Base-by-base conservation (phyloP, 257 asterid genomes). In the Solanum appendiculatum region DNA sequence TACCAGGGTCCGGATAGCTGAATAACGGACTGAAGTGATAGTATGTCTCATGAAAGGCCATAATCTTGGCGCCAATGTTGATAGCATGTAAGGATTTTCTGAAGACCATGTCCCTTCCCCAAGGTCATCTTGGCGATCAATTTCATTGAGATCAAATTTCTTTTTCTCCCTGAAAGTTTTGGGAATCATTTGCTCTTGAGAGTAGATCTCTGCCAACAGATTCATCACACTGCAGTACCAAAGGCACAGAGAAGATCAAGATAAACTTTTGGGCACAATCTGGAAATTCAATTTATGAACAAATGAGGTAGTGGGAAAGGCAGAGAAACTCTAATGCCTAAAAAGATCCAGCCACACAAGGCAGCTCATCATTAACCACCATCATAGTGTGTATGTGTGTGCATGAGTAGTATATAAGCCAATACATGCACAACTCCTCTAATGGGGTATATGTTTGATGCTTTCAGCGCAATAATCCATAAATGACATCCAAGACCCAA, bases 11-110 rank as follows among this genome's bases (percentile, higher is more conserved):
- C 98, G 98, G 85, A 97, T 97, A 86, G 99, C 99, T 86, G 99
- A 93, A 89, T 93, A 93, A 84, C 99, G 98, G 86, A 97, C 99
- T 77, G 99, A 97, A 82, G 97, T 93, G 92, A 97, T 97, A 86
- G 95, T 96, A 87, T 97, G 99, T 84, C 99, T 95, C 99, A 97
- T 97, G 90, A 97, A 97, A 18, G 99, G 99, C 99, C 99, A 97
- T 87, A 97, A 90, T 86, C 99, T 90, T 39, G 99, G 99, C 33
- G 99, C 99, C 88, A 97, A 89, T 82, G 93, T 94, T 83, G 99
- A 94, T 78, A 97, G 90, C 93, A 92, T 91, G 87, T 92, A 89
- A 34, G 96, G 99, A 91, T 93, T 96, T 87, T 93, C 99, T 9
- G 92, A 93, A 90, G 95, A 93, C 89, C 91, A 89, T 48, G 86